Evolutionary conservation across 2,329 filamentous ascomycete species (phyloP).

Genomic region (Knoxdaviesia proteae): DNA sequence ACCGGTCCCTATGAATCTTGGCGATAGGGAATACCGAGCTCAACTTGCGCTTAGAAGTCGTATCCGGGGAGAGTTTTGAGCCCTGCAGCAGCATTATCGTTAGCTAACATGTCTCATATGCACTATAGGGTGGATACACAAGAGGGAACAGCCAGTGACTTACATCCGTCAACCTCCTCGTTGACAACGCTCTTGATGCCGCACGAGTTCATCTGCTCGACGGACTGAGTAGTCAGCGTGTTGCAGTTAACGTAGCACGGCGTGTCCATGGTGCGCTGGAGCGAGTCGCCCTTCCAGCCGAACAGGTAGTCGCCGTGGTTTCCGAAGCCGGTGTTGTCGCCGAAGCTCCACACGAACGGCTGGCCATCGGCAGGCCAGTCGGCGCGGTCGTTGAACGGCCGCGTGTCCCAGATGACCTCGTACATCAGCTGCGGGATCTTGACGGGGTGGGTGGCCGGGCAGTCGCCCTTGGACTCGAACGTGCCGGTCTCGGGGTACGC

Average conservation of each 20-base stretch:
- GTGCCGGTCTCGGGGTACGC: conserved; percentile 3
- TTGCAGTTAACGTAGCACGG: conserved; percentile 16
- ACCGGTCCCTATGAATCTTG: too few species aligned
- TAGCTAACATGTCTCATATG: too few species aligned
- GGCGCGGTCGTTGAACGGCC: conserved; percentile 2
- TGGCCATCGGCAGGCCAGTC: conserved; percentile 4
- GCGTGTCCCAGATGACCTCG: conserved; percentile 5
- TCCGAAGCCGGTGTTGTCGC: conserved; percentile 8
- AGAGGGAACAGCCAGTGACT: not conserved
- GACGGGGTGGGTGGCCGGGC: conserved; percentile 4
- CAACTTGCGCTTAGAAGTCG: too few species aligned
- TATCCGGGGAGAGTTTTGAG: not conserved
- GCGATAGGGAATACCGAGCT: too few species aligned
- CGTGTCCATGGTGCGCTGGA: conserved; percentile 15
- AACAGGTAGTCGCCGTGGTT: conserved; percentile 15
- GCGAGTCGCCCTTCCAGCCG: conserved; percentile 13
- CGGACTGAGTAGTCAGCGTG: conserved; percentile 1
- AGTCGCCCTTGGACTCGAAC: conserved; percentile 3
- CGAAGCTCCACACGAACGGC: conserved; percentile 4
- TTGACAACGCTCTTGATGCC: conserved; percentile 18
- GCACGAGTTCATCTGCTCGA: not conserved
- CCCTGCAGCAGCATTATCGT: too few species aligned
- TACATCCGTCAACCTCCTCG: conserved; percentile 26
- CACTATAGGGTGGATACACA: too few species aligned
- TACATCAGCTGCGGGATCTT: conserved; percentile 4